Percentiles rank a stretch among this genome's conserved stretches.
Conservation (phyloP, 129 eudicot species). For the Flaveria brownii region DNA sequence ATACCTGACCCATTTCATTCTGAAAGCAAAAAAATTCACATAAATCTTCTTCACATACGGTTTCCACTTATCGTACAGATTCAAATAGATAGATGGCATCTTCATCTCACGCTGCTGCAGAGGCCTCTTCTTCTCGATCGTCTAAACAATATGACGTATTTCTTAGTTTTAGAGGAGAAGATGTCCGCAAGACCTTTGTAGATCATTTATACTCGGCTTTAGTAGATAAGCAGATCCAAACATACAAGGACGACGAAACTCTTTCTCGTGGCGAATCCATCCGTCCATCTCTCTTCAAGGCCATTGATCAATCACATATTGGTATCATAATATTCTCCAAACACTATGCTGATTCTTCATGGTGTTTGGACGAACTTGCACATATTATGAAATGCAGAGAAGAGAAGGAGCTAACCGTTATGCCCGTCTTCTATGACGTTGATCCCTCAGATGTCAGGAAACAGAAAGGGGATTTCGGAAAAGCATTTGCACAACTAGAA, state of each 20-base stretch:
- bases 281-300: neutral
- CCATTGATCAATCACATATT: neutral
- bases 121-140: too few relatives aligned
- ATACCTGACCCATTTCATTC: too few relatives aligned
- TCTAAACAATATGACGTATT: neutral
- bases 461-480: neutral
- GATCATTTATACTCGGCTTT: neutral
- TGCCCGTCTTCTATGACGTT: slow-evolving; percentile 2
- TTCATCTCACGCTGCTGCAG: too few relatives aligned
- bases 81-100: too few relatives aligned
- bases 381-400: neutral
- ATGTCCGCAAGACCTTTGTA: neutral
- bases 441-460: neutral
- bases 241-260: neutral
- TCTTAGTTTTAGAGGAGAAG: neutral
- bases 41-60: too few relatives aligned
- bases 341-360: neutral
- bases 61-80: too few relatives aligned
- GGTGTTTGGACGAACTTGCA: slow-evolving; percentile 5
- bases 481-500: too few relatives aligned
- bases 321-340: neutral
- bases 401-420: neutral
- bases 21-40: too few relatives aligned
- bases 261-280: neutral
- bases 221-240: neutral